Conservation (phyloP, 768 basidiomycete genomes). For the Boletus sp. region DNA sequence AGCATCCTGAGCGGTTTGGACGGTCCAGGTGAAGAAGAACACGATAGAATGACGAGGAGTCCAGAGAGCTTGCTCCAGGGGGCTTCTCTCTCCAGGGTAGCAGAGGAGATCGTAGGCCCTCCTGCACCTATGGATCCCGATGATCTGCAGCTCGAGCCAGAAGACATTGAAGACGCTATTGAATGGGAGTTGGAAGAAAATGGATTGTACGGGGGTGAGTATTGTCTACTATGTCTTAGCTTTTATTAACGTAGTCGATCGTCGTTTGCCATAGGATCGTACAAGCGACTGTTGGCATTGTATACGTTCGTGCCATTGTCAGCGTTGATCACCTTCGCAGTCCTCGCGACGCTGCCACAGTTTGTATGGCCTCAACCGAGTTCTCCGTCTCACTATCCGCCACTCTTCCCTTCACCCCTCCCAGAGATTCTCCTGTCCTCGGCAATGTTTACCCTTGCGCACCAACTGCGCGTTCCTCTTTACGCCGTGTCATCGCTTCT, state of each 20-base stretch:
- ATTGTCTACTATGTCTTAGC: neutral
- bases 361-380: constrained; percentile 45
- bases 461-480: constrained; percentile 33
- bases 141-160: constrained; percentile 22
- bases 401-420: constrained; percentile 58
- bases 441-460: constrained; percentile 46
- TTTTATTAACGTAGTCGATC: constrained; percentile 2
- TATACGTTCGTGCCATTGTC: constrained; percentile 63
- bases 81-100: constrained; percentile 35
- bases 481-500: constrained; percentile 36
- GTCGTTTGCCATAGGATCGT: constrained; percentile 52
- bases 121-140: constrained; percentile 6
- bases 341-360: constrained; percentile 50
- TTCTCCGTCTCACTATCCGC: constrained; percentile 41
- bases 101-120: constrained; percentile 34
- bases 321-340: constrained; percentile 45
- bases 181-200: constrained; percentile 47
- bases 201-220: constrained; percentile 50
- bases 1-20: constrained; percentile 34
- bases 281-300: constrained; percentile 49
- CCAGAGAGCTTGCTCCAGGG: constrained; percentile 36
- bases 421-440: constrained; percentile 63
- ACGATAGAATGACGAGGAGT: constrained; percentile 26
- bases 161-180: constrained; percentile 42
- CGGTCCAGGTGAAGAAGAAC: constrained; percentile 22